Evolutionary conservation across 768 basidiomycete genomes (phyloP), one percentile per base, ranked within the genome.

Genomic region (Candolleomyces eurysporus): DNA sequence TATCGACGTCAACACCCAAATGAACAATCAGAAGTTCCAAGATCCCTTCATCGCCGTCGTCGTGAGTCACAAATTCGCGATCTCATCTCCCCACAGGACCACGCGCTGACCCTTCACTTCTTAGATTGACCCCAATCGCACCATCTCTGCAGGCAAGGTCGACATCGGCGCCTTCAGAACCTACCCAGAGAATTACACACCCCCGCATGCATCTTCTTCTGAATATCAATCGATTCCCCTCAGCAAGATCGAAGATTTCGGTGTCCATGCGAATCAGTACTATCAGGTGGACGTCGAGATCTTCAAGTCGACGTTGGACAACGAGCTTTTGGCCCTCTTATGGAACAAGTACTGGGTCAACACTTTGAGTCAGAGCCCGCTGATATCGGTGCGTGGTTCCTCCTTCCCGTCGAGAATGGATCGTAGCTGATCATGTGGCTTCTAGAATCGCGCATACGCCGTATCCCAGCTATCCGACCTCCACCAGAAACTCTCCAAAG

Each of bases 291-390:
- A 96, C 36, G 90, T 99, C 17, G 89, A 95, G 71, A 90, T 98
- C 57, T 99, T 97, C 85, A 98, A 97, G 74, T 92, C 89, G 26
- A 87, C 83, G 61, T 76, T 96, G 54, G 97, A 99, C 71, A 88
- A 87, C 32, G 88, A 95, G 68, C 77, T 99, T 3, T 81, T 99
- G 48, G 92, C 91, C 21, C 76, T 96, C 70, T 75, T 99, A 58
- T 98, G 96, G 96, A 98, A 99, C 76, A 98, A 98, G 75, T 99
- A 99, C 68, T 99, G 97, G 97, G 94, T 97, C 26, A 95, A 95
- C 68, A 99, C 97, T 2, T 80, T 99, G 43, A 94, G 92, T 67
- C 92, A 94, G 69, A 96, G 93, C 69, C 90, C 95, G 5, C 73
- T 98, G 52, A 90, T 98, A 55, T 94, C 94, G 21, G 96, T 98